Percentiles rank a stretch among this genome's conserved stretches.
Conservation (phyloP, 805 yeast genomes). For the Deakozyma indianensis region DNA sequence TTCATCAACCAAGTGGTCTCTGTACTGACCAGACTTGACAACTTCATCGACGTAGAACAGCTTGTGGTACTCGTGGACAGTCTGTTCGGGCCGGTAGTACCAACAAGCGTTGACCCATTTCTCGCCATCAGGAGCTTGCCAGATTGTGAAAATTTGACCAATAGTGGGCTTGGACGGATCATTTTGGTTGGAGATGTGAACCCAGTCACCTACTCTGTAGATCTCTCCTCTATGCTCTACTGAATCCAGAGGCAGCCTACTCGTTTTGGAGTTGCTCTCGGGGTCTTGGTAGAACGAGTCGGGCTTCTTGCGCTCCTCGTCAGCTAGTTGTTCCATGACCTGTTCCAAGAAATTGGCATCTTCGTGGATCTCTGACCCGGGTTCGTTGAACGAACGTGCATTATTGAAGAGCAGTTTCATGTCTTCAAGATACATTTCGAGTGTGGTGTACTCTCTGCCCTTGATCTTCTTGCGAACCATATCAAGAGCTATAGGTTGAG, state of each 20-base stretch:
- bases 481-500: conserved; percentile 28
- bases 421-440: conserved; percentile 66
- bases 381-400: conserved; percentile 49
- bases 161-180: conserved; percentile 83
- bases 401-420: conserved; percentile 61
- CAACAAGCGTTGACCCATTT: conserved; percentile 90
- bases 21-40: conserved; percentile 89
- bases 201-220: conserved; percentile 92
- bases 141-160: conserved; percentile 84
- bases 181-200: conserved; percentile 71
- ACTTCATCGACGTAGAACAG: conserved; percentile 89
- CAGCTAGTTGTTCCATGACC: conserved; percentile 39
- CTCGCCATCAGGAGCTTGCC: conserved; percentile 70
- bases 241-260: conserved; percentile 69
- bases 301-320: conserved; percentile 63
- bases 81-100: conserved; percentile 97
- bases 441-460: conserved; percentile 64
- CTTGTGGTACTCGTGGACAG: conserved; percentile 85
- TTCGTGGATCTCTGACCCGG: conserved; percentile 40
- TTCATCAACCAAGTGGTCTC: conserved; percentile 84
- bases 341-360: conserved; percentile 53
- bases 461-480: conserved; percentile 65
- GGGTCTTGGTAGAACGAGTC: conserved; percentile 54
- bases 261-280: conserved; percentile 41
- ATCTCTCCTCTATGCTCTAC: conserved; percentile 55